Evolutionary conservation across 257 asterid genomes (phyloP).

Genomic region (Verbascum thapsus): DNA sequence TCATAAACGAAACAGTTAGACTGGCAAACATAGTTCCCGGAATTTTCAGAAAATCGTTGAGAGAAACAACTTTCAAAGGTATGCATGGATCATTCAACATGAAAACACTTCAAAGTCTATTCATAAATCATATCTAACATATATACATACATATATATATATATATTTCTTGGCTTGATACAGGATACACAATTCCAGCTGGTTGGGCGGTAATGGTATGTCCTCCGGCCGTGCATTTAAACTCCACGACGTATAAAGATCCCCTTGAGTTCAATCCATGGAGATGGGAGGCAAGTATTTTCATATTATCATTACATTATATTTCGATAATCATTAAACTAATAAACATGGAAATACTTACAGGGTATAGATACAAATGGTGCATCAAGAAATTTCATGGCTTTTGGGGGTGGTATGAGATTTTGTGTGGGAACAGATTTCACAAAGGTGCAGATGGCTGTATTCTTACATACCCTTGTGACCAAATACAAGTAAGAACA

Average conservation of each 20-base stretch:
- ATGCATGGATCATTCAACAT: background rate
- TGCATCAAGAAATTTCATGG: constrained; percentile 62
- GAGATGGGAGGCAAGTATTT: constrained; percentile 83
- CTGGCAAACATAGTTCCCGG: constrained; percentile 62
- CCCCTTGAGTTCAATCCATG: constrained; percentile 86
- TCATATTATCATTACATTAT: background rate
- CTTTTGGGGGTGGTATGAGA: constrained; percentile 66
- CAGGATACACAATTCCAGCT: constrained; percentile 59
- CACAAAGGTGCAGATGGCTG: constrained; percentile 62
- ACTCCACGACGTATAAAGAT: constrained; percentile 65
- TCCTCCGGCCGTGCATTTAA: constrained; percentile 81
- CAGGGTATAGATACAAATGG: constrained; percentile 51
- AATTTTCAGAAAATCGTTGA: constrained; percentile 52
- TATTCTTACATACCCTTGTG: constrained; percentile 53
- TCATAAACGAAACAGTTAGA: constrained; percentile 60
- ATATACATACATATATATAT: no score
- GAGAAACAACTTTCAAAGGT: constrained; percentile 54
- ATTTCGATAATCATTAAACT: background rate
- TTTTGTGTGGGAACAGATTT: constrained; percentile 62
- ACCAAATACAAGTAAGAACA: constrained; percentile 55
- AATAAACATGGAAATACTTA: constrained; percentile 4
- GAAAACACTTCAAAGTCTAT: background rate
- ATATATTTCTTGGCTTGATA: constrained; percentile 16
- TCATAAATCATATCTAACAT: constrained; percentile 23
- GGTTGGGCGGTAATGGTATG: constrained; percentile 65